These are phyloP conservation scores for Claviceps sorghi DNA, from an alignment of 2,329 filamentous ascomycete genomes.

Conservation along the genomic window DNA sequence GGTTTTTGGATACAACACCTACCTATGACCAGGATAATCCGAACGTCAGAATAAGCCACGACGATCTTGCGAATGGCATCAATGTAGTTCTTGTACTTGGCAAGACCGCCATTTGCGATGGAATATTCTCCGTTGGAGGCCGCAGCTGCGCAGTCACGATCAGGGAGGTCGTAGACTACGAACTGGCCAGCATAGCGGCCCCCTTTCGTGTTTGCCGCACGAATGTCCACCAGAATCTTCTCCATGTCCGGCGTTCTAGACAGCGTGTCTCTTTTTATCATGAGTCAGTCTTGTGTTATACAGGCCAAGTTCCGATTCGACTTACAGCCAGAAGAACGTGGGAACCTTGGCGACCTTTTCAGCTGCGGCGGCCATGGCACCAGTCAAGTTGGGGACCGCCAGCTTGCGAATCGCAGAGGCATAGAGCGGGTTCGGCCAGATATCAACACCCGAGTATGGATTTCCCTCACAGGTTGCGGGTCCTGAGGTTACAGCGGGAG, in stretches of 20 bases:
- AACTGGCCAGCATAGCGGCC: conserved; percentile 31
- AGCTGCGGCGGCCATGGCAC: conserved; percentile 36
- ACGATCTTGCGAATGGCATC: conserved; percentile 29
- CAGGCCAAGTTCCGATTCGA: conserved; percentile 1
- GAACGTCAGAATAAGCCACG: conserved; percentile 28
- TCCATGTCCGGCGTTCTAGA: conserved; percentile 33
- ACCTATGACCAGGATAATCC: conserved; percentile 30
- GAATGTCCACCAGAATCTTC: conserved; percentile 29
- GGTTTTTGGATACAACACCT: conserved; percentile 4
- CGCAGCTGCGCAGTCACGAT: conserved; percentile 42
- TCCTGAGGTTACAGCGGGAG: conserved; percentile 14
- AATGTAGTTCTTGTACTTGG: conserved; percentile 42
- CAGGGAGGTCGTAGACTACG: conserved; percentile 43
- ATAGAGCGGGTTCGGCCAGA: conserved; percentile 22
- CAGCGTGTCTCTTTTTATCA: conserved; percentile 29
- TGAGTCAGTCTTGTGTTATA: conserved; percentile 4
- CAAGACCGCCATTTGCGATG: conserved; percentile 33
- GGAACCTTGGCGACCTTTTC: conserved; percentile 37
- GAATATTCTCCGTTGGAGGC: conserved; percentile 43
- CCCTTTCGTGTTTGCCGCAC: conserved; percentile 21
- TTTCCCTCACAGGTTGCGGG: conserved; percentile 36
- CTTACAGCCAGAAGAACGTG: conserved; percentile 38
- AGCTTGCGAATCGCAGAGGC: conserved; percentile 37
- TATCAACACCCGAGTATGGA: conserved; percentile 33
- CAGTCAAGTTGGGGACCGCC: conserved; percentile 48